phyloP scores from a whole-genome alignment of 1,139 yeast genomes.

The Hansenula lynferdii region DNA sequence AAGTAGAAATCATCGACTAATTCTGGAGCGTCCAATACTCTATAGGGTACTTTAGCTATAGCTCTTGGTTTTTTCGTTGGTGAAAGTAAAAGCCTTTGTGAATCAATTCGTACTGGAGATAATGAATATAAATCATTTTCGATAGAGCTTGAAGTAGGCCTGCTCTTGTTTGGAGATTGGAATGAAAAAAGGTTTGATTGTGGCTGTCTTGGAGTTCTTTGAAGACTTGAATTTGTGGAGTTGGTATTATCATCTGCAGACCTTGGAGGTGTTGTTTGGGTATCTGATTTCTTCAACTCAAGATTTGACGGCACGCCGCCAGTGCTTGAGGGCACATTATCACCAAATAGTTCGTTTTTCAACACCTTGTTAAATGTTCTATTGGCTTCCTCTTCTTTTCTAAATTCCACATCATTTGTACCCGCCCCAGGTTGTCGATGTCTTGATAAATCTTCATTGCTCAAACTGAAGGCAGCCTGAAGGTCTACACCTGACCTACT shows the following conservation, averaged over 20 bases:
- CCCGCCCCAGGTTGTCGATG: constrained; percentile 21
- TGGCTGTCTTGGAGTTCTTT: constrained; percentile 47
- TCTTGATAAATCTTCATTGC: constrained; percentile 34
- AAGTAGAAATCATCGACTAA: constrained; percentile 90
- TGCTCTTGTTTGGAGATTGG: constrained; percentile 59
- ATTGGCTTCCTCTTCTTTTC: constrained; percentile 79
- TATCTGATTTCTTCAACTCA: constrained; percentile 6
- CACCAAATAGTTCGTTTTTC: constrained; percentile 90
- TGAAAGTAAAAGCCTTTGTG: constrained; percentile 70
- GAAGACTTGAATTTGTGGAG: constrained; percentile 8
- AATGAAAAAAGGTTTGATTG: constrained; percentile 60
- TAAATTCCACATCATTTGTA: constrained; percentile 61
- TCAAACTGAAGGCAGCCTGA: constrained; percentile 79
- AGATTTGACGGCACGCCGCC: too few species aligned
- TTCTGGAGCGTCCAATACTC: constrained; percentile 96
- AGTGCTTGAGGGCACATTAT: constrained; percentile 44
- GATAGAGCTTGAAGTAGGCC: constrained; percentile 52
- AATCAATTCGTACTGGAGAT: constrained; percentile 87
- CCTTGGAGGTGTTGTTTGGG: constrained; percentile 18
- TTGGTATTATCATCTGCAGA: constrained; percentile 10
- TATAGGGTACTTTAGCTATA: constrained; percentile 82
- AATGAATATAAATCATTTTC: constrained; percentile 74
- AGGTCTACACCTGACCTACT: constrained; percentile 79
- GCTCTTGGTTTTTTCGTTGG: constrained; percentile 78
- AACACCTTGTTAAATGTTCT: constrained; percentile 80